Percentiles rank a stretch among this genome's conserved stretches.
phyloP scores from a whole-genome alignment of 352 stramenopile genomes.

The Phytopythium litorale region DNA sequence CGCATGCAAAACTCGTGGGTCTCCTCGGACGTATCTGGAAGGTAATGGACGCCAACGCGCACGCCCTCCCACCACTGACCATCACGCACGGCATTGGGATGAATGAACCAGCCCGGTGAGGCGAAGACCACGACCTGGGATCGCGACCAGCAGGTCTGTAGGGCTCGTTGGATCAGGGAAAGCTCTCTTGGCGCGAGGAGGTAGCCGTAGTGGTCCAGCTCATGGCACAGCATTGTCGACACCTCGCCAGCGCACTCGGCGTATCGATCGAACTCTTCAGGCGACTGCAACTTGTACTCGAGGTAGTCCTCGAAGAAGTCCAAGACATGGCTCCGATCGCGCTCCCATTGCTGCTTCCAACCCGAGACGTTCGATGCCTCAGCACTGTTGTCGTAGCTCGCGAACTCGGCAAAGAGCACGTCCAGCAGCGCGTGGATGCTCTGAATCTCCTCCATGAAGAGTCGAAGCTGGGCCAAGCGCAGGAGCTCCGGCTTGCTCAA shows the following conservation, averaged over 20 bases:
- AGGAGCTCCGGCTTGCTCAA: slow-evolving; percentile 16
- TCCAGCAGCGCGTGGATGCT: slow-evolving; percentile 24
- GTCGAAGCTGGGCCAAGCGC: slow-evolving; percentile 18
- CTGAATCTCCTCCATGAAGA: slow-evolving; percentile 26
- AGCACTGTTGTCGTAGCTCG: slow-evolving; percentile 7
- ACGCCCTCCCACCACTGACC: slow-evolving; percentile 29
- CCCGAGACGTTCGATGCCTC: neutral
- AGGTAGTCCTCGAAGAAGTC: slow-evolving; percentile 15
- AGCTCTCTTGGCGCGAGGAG: slow-evolving; percentile 13
- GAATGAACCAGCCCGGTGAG: slow-evolving; percentile 23
- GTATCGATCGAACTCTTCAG: neutral
- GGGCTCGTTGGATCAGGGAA: slow-evolving; percentile 7
- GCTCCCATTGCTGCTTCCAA: slow-evolving; percentile 24
- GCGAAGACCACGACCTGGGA: slow-evolving; percentile 5
- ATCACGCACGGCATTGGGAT: slow-evolving; percentile 19
- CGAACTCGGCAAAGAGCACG: slow-evolving; percentile 21
- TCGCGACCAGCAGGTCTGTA: slow-evolving; percentile 9
- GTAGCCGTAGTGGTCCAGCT: slow-evolving; percentile 26
- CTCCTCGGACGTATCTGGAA: neutral
- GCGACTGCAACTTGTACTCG: slow-evolving; percentile 3
- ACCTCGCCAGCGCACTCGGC: slow-evolving; percentile 13
- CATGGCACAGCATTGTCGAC: slow-evolving; percentile 21
- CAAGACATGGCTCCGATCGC: slow-evolving; percentile 17
- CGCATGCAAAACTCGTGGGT: slow-evolving; percentile 1
- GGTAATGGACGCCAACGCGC: slow-evolving; percentile 12